A percentile compares a stretch with the other conserved stretches of the same genome.
phyloP scores from a whole-genome alignment of 257 asterid genomes.

The Thymus mandschuricus region DNA sequence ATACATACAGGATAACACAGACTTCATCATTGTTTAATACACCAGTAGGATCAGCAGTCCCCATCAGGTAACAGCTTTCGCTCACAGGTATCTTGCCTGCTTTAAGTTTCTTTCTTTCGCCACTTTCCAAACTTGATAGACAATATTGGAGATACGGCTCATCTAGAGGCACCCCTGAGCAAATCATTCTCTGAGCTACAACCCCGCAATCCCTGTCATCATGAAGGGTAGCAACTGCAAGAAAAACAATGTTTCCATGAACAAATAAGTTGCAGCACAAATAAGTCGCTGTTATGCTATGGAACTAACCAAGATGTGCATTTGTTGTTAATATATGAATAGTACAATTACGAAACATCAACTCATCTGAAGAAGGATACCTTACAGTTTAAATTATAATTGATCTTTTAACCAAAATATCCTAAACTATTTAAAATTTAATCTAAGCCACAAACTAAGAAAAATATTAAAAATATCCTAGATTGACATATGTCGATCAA shows the following conservation, averaged over 20 bases:
- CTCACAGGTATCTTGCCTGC: constrained; percentile 68
- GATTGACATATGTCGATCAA: no score
- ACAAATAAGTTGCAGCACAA: neutral
- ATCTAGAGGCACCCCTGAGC: constrained; percentile 65
- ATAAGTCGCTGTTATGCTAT: neutral
- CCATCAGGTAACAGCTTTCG: constrained; percentile 86
- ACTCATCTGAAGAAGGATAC: neutral
- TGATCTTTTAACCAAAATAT: no score
- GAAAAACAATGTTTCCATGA: constrained; percentile 24
- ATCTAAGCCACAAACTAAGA: no score
- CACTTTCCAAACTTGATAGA: constrained; percentile 42
- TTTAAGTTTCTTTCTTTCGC: constrained; percentile 48
- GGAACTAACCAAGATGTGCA: constrained; percentile 16
- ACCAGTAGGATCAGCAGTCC: constrained; percentile 89
- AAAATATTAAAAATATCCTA: no score
- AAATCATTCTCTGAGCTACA: constrained; percentile 68
- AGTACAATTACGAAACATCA: neutral
- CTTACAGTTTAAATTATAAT: no score
- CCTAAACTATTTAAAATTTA: no score
- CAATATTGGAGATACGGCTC: constrained; percentile 79
- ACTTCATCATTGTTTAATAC: constrained; percentile 63
- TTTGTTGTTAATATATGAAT: neutral
- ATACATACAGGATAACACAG: constrained; percentile 82
- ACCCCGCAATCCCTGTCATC: constrained; percentile 52
- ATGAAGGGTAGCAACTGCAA: constrained; percentile 65